Percentiles rank a stretch among this genome's conserved stretches.
Conservation (phyloP, 495 filamentous ascomycete species). For the Penicillium riverlandense region DNA sequence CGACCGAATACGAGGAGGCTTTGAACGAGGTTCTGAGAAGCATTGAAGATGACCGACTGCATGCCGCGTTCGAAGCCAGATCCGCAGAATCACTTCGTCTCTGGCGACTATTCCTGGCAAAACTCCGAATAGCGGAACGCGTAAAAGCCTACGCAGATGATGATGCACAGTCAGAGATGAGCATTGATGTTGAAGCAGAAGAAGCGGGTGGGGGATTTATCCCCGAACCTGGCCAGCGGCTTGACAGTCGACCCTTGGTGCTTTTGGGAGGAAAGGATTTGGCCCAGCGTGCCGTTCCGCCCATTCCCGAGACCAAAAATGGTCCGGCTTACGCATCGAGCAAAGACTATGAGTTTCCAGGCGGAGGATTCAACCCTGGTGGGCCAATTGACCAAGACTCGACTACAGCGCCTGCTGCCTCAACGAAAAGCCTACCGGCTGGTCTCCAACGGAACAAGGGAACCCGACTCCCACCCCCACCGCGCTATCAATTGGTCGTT, state of each 20-base stretch:
- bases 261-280: background rate
- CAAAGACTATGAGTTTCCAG: background rate
- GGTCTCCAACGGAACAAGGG: background rate
- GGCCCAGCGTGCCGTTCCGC: background rate
- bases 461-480: background rate
- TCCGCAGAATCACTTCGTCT: slow-evolving; percentile 51
- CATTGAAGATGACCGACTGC: slow-evolving; percentile 53
- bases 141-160: slow-evolving; percentile 57
- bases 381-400: background rate
- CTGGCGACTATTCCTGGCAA: slow-evolving; percentile 74
- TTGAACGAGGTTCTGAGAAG: slow-evolving; percentile 59
- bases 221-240: slow-evolving; percentile 38
- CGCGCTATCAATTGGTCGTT: slow-evolving; percentile 30
- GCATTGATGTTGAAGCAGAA: slow-evolving; percentile 13
- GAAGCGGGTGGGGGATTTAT: slow-evolving; percentile 32
- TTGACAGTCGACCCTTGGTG: slow-evolving; percentile 3
- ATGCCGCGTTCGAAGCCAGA: slow-evolving; percentile 49
- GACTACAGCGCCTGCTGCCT: background rate
- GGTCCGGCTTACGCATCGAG: background rate
- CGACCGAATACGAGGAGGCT: slow-evolving; percentile 61
- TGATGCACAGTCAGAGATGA: slow-evolving; percentile 19
- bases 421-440: background rate
- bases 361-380: slow-evolving; percentile 20
- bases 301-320: background rate
- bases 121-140: slow-evolving; percentile 69